phyloP scores from a whole-genome alignment of 768 basidiomycete species.

The Auricularia cornea region DNA sequence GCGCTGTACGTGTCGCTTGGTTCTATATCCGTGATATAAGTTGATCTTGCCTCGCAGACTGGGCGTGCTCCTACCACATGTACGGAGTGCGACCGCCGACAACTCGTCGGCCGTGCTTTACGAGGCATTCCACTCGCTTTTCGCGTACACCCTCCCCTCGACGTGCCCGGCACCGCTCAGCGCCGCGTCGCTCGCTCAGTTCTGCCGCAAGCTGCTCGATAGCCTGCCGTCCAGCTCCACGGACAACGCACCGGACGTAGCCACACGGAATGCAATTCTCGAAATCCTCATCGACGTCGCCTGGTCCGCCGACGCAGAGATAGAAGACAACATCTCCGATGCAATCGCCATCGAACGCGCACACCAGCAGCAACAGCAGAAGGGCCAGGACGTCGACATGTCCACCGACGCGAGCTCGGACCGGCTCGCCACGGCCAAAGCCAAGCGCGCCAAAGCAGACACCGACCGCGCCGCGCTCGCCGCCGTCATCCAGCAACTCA shows the following conservation, averaged over 20 bases:
- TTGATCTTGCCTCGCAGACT: background rate
- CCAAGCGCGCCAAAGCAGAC: slow-evolving; percentile 43
- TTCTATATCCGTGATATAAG: background rate
- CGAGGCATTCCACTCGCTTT: slow-evolving; percentile 3
- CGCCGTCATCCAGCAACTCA: slow-evolving; percentile 48
- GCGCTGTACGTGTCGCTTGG: background rate
- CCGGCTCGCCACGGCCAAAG: slow-evolving; percentile 12
- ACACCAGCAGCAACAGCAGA: slow-evolving; percentile 12
- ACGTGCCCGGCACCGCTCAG: background rate
- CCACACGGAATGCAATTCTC: slow-evolving; percentile 23
- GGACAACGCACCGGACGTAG: background rate
- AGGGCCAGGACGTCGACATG: slow-evolving; percentile 21
- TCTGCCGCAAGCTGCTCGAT: slow-evolving; percentile 4
- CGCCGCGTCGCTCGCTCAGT: slow-evolving; percentile 1
- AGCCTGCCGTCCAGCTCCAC: slow-evolving; percentile 9
- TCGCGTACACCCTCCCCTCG: background rate
- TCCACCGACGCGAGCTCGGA: slow-evolving; percentile 14
- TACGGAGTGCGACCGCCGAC: slow-evolving; percentile 1
- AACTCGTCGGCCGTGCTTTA: slow-evolving; percentile 3
- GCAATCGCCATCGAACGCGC: slow-evolving; percentile 26
- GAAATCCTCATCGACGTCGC: slow-evolving; percentile 71
- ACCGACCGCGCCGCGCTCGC: slow-evolving; percentile 56
- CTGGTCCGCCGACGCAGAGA: slow-evolving; percentile 70
- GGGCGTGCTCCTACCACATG: slow-evolving; percentile 5
- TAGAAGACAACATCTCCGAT: slow-evolving; percentile 63